A percentile compares a stretch with the other conserved stretches of the same genome.
These are phyloP conservation scores for Akanthomyces muscarius DNA, from an alignment of 2,329 filamentous ascomycete genomes.

Conservation along the genomic window DNA sequence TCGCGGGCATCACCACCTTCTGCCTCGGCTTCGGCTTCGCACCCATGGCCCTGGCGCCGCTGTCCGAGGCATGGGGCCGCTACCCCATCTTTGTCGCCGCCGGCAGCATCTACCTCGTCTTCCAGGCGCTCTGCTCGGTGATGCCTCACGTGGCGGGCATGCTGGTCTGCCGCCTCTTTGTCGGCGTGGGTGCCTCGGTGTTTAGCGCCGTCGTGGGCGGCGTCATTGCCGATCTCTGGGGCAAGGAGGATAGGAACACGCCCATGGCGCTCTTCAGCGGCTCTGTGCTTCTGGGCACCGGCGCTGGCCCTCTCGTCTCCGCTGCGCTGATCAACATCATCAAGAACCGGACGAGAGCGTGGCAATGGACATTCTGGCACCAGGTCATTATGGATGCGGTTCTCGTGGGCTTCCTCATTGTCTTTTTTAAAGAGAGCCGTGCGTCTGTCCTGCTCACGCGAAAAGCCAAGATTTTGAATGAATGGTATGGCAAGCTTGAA, in stretches of 20 bases:
- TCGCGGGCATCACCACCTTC: conserved; percentile 76
- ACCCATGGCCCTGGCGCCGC: conserved; percentile 83
- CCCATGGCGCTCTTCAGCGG: conserved; percentile 90
- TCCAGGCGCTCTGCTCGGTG: conserved; percentile 69
- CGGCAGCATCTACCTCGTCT: conserved; percentile 66
- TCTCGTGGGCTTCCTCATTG: conserved; percentile 55
- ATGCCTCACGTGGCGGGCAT: conserved; percentile 68
- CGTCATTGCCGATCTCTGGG: conserved; percentile 82
- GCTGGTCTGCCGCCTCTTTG: conserved; percentile 69
- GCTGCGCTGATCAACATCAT: conserved; percentile 64
- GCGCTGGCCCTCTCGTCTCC: conserved; percentile 68
- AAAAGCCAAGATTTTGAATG: conserved; percentile 70
- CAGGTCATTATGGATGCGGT: conserved; percentile 68
- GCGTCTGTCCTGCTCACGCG: conserved; percentile 74
- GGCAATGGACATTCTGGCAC: conserved; percentile 88
- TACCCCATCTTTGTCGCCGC: conserved; percentile 75
- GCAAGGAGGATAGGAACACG: conserved; percentile 72
- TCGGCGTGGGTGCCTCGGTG: conserved; percentile 70
- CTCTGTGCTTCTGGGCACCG: conserved; percentile 72
- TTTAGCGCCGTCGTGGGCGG: conserved; percentile 93
- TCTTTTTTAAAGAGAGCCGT: conserved; percentile 78
- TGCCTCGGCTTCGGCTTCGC: conserved; percentile 76
- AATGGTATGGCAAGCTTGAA: conserved; percentile 75
- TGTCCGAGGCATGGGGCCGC: conserved; percentile 84
- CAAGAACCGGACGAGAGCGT: conserved; percentile 42